Percentiles rank a stretch among this genome's conserved stretches.
These are phyloP conservation scores for Wolfiporia cocos DNA, from an alignment of 1,284 basidiomycete genomes.

Conservation along the genomic window DNA sequence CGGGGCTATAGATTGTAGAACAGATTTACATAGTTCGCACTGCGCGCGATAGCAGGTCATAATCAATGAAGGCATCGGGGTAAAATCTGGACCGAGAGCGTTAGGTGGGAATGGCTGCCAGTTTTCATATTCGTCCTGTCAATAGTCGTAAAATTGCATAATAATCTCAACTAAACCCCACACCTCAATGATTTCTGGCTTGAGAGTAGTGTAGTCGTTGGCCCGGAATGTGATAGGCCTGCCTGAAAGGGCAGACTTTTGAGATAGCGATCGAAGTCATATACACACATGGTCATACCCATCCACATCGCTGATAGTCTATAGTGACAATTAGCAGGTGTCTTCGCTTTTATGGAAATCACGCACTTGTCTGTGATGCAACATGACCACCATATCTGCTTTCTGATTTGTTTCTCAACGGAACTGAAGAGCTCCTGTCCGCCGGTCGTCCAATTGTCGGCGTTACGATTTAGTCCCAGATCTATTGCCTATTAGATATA, in stretches of 20 bases:
- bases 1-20: no score
- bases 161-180: background rate
- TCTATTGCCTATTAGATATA: constrained; percentile 65
- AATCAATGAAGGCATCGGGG: constrained; percentile 40
- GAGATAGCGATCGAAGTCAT: background rate
- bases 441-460: constrained; percentile 69
- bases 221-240: constrained; percentile 19
- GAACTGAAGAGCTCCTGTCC: constrained; percentile 57
- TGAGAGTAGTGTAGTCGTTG: constrained; percentile 17
- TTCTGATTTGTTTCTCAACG: constrained; percentile 72
- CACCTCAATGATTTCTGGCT: constrained; percentile 10
- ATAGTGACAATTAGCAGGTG: no score
- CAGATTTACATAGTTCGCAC: constrained; percentile 52
- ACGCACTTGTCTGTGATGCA: constrained; percentile 67
- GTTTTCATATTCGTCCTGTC: constrained; percentile 58
- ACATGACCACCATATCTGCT: constrained; percentile 83
- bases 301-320: constrained; percentile 26
- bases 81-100: constrained; percentile 33
- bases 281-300: constrained; percentile 11
- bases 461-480: constrained; percentile 76
- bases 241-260: constrained; percentile 1
- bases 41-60: constrained; percentile 58
- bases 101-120: constrained; percentile 47
- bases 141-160: background rate
- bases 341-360: constrained; percentile 3